Evolutionary conservation across 169 alveolate genomes (phyloP), one percentile per base, ranked within the genome.

Genomic region (Plasmodium billcollinsi): DNA sequence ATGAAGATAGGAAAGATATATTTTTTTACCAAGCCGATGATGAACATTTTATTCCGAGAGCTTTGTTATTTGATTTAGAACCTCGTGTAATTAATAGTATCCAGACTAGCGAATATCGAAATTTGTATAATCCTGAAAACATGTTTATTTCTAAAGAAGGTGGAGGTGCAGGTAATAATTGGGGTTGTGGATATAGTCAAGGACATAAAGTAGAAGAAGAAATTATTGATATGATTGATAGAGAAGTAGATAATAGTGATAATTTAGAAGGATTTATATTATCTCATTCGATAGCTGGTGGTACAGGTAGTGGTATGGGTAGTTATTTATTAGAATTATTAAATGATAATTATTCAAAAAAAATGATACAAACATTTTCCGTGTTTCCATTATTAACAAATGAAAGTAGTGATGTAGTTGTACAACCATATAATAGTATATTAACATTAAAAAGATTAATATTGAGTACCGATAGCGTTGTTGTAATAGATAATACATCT

Each of bases 241-340:
- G 99, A 76, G 99, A 99, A 89, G 99, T 99, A 1, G 99, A 99
- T 86, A 99, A 99, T 20, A 96, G 99, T 63, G 99, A 99, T 88
- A 96, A 98, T 54, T 93, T 98, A 85, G 99, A 99, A 92, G 99
- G 99, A 3, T 99, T 99, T 92, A 96, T 98, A 62, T 94, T 99
- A 86, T 96, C 98, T 80, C 99, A 99, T 91, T 98, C 99, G 54
- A 98, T 99, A 45, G 98, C 98, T 7, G 99, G 99, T 54, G 99
- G 99, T 54, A 98, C 99, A n/a, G 99, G 99, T 5, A 96, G 99
- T 59, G 99, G 99, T 2, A 96, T 98, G 97, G 99, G 99, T 2
- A 97, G 99, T 74, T 98, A 97, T 91, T 85, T 99, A 56, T 90
- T 99, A 65, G 99, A 98, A 85, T 94, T 95, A 88, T 94, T 99